Evolutionary conservation across 139 green algal species (phyloP).

Genomic region (Tetraselmis striata): DNA sequence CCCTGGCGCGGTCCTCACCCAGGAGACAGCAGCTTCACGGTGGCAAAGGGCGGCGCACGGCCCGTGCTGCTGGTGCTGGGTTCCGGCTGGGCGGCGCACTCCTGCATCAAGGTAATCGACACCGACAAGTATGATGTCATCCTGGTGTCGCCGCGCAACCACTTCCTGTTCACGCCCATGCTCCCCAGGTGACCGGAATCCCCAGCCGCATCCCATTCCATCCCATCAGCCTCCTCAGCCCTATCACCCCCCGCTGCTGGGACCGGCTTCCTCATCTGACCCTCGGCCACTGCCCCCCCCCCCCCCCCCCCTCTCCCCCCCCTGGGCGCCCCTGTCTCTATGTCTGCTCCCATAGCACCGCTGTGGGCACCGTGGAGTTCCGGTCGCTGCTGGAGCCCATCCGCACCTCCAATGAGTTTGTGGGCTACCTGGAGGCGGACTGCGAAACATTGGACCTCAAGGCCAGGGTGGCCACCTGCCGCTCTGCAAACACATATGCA

Average conservation of each 20-base stretch:
- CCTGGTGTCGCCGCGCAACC: constrained; percentile 51
- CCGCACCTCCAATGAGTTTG: constrained; percentile 51
- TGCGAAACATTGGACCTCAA: constrained; percentile 40
- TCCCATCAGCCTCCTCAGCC: too few relatives aligned
- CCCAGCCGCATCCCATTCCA: too few relatives aligned
- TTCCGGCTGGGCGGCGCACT: constrained; percentile 45
- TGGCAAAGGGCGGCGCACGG: constrained; percentile 4
- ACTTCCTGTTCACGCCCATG: constrained; percentile 65
- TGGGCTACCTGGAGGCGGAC: constrained; percentile 46
- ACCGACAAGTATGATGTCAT: constrained; percentile 59
- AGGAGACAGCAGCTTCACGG: too few relatives aligned
- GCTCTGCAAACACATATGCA: constrained; percentile 18
- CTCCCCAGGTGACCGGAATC: too few relatives aligned
- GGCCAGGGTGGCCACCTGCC: constrained; percentile 37
- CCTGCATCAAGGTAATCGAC: constrained; percentile 55
- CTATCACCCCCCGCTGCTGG: too few relatives aligned
- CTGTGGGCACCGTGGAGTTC: constrained; percentile 56
- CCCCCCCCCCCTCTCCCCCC: too few relatives aligned
- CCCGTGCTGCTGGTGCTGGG: constrained; percentile 45
- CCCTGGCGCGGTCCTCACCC: too few relatives aligned
- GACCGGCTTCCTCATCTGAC: too few relatives aligned
- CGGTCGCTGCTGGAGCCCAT: constrained; percentile 61
- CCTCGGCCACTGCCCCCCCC: too few relatives aligned
- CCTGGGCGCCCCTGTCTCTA: too few relatives aligned
- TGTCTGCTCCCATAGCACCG: too few relatives aligned